Base-by-base conservation (phyloP, 257 asterid genomes). In the Verbascum thapsus region DNA sequence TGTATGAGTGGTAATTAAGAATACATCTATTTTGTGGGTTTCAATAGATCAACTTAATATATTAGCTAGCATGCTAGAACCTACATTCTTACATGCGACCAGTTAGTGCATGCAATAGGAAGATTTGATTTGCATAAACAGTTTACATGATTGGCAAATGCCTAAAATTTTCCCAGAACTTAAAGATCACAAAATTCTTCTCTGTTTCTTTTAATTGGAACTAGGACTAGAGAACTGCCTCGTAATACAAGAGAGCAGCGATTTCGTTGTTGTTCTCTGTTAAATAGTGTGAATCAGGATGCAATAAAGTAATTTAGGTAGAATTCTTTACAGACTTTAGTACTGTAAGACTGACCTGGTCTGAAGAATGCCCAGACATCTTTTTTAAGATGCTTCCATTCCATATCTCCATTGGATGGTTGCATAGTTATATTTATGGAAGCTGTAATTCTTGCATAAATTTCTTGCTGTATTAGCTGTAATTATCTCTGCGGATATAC, bases 261-360 rank as follows among this genome's bases (percentile, higher is more conserved):
- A 39, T 61, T 44, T 26, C 32, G 2, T 49, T 39, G 40, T 43
- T 10, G 40, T 18, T 39, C 22, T 23, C 43, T 32, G 12, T 17
- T 26, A 49, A 64, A 17, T 10, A 39, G 18, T 8, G 16, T 42
- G n/a, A 58, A 58, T 19, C 18, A 35, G 50, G 18, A 32, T 7
- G 35, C 45, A 6, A 20, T 5, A 12, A 39, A 23, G 26, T 54
- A 35, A 22, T 40, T 22, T 68, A 40, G 8, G 39, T 18, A 10
- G 12, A 44, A 45, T 18, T 13, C 59, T 53, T 38, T 44, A 6
- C 41, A 40, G 42, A 63, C 58, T 67, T 40, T 15, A 52, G 30
- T 53, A 32, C 57, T 42, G 68, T 53, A 64, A 42, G 53, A 58
- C 16, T 11, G 38, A 57, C 20, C 53, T 61, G 30, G 63, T 35